Conservation (phyloP, 2,329 filamentous ascomycete genomes). For the Ophiostoma tasmaniense region DNA sequence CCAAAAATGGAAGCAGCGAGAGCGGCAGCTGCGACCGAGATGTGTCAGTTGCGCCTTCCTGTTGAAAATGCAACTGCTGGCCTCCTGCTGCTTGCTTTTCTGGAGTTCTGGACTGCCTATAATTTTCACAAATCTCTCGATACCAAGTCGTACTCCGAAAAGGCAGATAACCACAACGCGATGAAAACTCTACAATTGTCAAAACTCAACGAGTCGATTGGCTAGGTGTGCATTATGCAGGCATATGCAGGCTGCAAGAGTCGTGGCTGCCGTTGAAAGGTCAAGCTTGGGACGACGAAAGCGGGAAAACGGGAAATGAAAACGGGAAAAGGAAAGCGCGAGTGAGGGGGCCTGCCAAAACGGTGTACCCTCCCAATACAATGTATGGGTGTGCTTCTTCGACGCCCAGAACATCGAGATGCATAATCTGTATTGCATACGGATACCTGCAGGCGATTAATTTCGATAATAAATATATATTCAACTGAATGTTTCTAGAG, state of each 20-base stretch:
- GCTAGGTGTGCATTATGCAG: conserved; percentile 21
- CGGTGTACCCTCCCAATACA: not conserved
- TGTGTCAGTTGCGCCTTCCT: not conserved
- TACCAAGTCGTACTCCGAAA: not conserved
- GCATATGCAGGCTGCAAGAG: conserved; percentile 31
- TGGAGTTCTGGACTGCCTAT: too few species aligned
- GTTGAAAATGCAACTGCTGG: not conserved
- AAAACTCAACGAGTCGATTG: conserved; percentile 16
- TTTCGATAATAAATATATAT: too few species aligned
- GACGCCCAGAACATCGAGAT: not conserved
- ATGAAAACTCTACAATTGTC: not conserved
- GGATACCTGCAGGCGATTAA: not conserved
- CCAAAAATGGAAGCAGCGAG: not conserved
- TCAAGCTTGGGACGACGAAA: conserved; percentile 16
- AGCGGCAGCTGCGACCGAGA: conserved; percentile 10
- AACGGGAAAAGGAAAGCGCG: conserved; percentile 11
- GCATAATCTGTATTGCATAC: conserved; percentile 1
- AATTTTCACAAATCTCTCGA: not conserved
- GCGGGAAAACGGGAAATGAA: conserved; percentile 8
- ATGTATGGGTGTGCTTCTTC: too few species aligned
- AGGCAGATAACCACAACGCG: not conserved
- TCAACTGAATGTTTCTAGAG: too few species aligned
- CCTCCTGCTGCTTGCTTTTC: not conserved
- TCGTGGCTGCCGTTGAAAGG: conserved; percentile 43
- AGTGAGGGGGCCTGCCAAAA: not conserved